Evolutionary conservation across 106 monocot species (phyloP).

Genomic region (Acorus gramineus): DNA sequence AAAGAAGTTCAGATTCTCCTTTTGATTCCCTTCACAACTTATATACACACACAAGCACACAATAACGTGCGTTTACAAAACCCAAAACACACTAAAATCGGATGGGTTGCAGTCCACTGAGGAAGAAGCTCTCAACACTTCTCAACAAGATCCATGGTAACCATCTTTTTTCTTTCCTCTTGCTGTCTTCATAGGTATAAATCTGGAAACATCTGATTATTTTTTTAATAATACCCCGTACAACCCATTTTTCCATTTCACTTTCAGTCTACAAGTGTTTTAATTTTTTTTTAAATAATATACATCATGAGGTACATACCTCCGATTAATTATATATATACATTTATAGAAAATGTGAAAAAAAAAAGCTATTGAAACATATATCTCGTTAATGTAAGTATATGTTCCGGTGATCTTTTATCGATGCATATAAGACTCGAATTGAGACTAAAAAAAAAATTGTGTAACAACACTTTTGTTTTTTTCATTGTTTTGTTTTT

Average conservation of each 20-base stretch:
- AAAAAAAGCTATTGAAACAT: too few relatives aligned
- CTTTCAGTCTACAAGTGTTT: too few relatives aligned
- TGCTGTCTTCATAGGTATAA: background rate
- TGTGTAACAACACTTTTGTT: too few relatives aligned
- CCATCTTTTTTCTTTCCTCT: background rate
- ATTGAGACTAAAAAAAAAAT: too few relatives aligned
- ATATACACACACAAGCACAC: background rate
- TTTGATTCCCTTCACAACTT: background rate
- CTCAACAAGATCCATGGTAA: conserved; percentile 33
- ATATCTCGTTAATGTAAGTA: too few relatives aligned
- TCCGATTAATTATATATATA: too few relatives aligned
- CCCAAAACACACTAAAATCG: background rate
- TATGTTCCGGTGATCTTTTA: too few relatives aligned
- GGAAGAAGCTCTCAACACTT: conserved; percentile 38
- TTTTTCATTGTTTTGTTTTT: too few relatives aligned
- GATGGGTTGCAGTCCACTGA: conserved; percentile 73
- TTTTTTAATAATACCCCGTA: background rate
- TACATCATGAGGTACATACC: too few relatives aligned
- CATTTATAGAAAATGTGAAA: too few relatives aligned
- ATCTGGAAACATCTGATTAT: background rate
- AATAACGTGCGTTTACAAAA: background rate
- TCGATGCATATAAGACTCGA: too few relatives aligned
- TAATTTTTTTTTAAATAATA: too few relatives aligned
- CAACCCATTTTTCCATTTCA: background rate
- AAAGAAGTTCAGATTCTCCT: background rate